Evolutionary conservation across 768 basidiomycete species (phyloP), one percentile per base, ranked within the genome.

Genomic region (Punctularia strigosozonata): DNA sequence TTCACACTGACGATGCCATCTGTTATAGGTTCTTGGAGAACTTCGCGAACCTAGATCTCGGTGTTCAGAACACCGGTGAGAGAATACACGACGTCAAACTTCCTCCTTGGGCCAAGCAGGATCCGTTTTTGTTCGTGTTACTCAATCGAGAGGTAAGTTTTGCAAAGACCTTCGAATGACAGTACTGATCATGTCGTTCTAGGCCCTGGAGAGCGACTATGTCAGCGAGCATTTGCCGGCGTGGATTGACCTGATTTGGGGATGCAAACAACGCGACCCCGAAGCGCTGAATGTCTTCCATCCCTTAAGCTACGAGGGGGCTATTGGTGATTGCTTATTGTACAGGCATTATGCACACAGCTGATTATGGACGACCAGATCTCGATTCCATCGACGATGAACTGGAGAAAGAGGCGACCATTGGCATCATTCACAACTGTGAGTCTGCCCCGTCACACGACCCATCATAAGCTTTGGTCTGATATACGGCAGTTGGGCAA

Each of bases 211-310:
- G 60, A 91, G 88, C 46, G 71, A 80, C 32, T 73, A 79, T 47
- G 91, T 90, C 38, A 89, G 87, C 60, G 75, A 84, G 46, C 68
- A 83, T 46, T 66, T 97, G 8, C 78, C 84, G 0, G 69, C 73
- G 7, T 95, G 92, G 91, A 92, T 97, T 46, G 92, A 97, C 51
- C 69, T 95, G 22, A 85, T 92, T 37, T 97, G 91, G 87, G 86
- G 86, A 25, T 75, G 60, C 55, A 85, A 85, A 44, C 87, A 94
- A 65, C 76, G 75, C 3, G 88, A 92, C 50, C 63, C 73, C 0
- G 72, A 70, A 5, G 73, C 82, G 0, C 59, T 80, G 42, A 97
- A 95, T 48, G 83, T 80, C 5, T 95, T 88, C 63, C 91, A 95
- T 56, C 92, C 91, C 1, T 61, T 95, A 25, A 92, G 88, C 13